Base-by-base conservation (phyloP, 176 grass and related monocot species). In the Rhynchospora pubera region DNA sequence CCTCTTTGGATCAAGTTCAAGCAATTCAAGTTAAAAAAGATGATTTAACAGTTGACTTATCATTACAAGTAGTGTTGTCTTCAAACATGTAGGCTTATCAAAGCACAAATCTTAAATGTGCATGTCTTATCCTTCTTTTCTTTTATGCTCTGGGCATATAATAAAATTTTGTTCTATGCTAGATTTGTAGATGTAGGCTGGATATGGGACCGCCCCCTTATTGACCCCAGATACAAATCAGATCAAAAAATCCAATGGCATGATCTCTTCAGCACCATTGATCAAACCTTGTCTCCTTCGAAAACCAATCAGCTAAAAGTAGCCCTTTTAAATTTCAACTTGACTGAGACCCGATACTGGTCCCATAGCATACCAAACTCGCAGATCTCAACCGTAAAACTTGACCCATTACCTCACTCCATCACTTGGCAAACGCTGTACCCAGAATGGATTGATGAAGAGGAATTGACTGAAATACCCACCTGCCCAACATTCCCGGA, bases 361-460 rank as follows among this genome's bases (percentile, higher is more conserved):
- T 85, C 85, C 16, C 76, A 90, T n/a, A 82, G 89, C 83, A 80
- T 93, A 13, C 94, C 91, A 11, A 86, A 93, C 34, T 88, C 85
- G 0, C 88, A 97, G 13, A 85, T 93, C 47, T 97, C 89, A 11
- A 56, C 90, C 46, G 80, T 97, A 76, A 83, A 85, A 63, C 80
- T 94, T 4, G 86, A 90, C 57, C 91, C 89, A 39, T 89, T 90
- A 43, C 86, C 93, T 21, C 81, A 87, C 64, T 88, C 82, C 62
- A 83, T 94, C 47, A 94, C 94, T 14, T 97, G 94, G 94, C 82
- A 94, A 55, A 81, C 74, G 59, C 84, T 97, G 6, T 97, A 92
- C 62, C 94, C 94, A 32, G 94, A 97, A 89, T 97, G 94, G 94
- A 97, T 97, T 30, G 94, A 97, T 65, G 94, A 97, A 85, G 94